Evolutionary conservation across 371 early-diverging fungal genomes (phyloP).

Genomic region (Saksenaea oblongispora): DNA sequence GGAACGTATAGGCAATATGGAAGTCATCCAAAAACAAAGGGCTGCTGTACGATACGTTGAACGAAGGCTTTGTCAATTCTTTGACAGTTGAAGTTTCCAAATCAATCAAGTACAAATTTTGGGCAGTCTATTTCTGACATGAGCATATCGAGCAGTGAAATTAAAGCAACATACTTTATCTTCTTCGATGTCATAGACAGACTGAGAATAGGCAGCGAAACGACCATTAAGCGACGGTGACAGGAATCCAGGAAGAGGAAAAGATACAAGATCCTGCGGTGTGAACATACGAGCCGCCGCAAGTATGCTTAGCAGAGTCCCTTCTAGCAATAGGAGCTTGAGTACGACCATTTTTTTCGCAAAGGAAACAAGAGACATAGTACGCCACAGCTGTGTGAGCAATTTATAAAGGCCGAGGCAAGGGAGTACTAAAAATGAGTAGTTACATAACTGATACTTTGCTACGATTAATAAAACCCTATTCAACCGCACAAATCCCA

Average conservation of each 20-base stretch:
- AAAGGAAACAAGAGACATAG: not conserved
- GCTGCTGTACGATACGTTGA: slow-evolving; percentile 42
- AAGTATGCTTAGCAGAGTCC: not conserved
- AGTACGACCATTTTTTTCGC: not conserved
- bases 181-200: slow-evolving; percentile 42
- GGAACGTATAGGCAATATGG: slow-evolving; percentile 52
- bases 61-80: slow-evolving; percentile 42
- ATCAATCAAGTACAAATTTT: slow-evolving; percentile 49
- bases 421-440: too few relatives aligned
- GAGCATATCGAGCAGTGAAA: not conserved
- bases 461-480: too few relatives aligned
- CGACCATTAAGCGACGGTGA: slow-evolving; percentile 49
- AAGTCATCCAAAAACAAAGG: slow-evolving; percentile 58
- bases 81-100: slow-evolving; percentile 24
- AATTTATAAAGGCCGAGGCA: too few relatives aligned
- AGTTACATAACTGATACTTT: too few relatives aligned
- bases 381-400: too few relatives aligned
- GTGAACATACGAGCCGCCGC: slow-evolving; percentile 29
- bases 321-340: not conserved
- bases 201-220: slow-evolving; percentile 52
- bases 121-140: slow-evolving; percentile 28
- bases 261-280: slow-evolving; percentile 53
- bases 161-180: slow-evolving; percentile 32
- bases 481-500: too few relatives aligned
- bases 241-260: slow-evolving; percentile 51